These are phyloP conservation scores for Plasmopara viticola DNA, from an alignment of 352 stramenopile genomes.

Conservation along the genomic window DNA sequence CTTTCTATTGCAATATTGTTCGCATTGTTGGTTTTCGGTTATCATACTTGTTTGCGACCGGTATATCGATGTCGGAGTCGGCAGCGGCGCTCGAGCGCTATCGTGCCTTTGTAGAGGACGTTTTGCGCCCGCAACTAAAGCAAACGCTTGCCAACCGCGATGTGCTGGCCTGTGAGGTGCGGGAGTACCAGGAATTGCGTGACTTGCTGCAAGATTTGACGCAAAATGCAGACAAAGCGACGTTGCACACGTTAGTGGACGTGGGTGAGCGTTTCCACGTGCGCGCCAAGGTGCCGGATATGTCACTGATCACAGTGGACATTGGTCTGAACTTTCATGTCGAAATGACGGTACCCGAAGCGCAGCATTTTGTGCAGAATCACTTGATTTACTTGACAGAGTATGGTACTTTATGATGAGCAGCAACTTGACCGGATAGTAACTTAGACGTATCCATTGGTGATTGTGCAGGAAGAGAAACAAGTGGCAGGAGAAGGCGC, in stretches of 20 bases:
- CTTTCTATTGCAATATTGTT: not conserved
- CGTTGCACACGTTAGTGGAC: conserved; percentile 53
- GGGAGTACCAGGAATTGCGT: conserved; percentile 55
- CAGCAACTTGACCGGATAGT: not conserved
- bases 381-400: conserved; percentile 46
- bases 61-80: conserved; percentile 6
- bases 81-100: conserved; percentile 49
- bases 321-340: conserved; percentile 70
- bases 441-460: not conserved
- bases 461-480: conserved; percentile 43
- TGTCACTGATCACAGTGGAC: conserved; percentile 58
- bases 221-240: conserved; percentile 5
- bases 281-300: conserved; percentile 54
- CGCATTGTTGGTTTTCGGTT: too few species aligned
- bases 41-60: not conserved
- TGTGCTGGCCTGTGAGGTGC: conserved; percentile 38
- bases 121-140: conserved; percentile 65
- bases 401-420: conserved; percentile 21
- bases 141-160: conserved; percentile 49
- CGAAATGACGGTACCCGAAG: conserved; percentile 69
- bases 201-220: conserved; percentile 40
- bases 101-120: conserved; percentile 56
- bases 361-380: conserved; percentile 41
- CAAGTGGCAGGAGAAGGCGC: conserved; percentile 63
- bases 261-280: conserved; percentile 69